A percentile compares a stretch with the other conserved stretches of the same genome.
phyloP scores from a whole-genome alignment of 805 yeast species.

The Hanseniaspora taiwanica region DNA sequence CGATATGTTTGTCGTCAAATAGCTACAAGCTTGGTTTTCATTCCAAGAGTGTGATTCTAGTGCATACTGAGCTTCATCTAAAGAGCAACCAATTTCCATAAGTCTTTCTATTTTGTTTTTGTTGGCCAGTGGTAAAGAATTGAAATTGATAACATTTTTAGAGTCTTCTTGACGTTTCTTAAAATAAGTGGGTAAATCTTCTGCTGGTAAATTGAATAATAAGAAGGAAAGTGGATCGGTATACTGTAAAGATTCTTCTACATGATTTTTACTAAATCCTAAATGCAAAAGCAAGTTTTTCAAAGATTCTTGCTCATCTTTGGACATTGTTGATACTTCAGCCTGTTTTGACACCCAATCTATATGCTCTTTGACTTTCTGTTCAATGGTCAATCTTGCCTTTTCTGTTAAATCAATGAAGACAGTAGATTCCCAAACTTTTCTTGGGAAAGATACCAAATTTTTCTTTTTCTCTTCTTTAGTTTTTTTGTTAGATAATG shows the following conservation, averaged over 20 bases:
- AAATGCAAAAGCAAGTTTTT: conserved; percentile 24
- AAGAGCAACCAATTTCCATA: conserved; percentile 55
- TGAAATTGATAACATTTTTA: conserved; percentile 39
- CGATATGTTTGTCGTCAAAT: conserved; percentile 29
- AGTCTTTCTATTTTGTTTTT: conserved; percentile 47
- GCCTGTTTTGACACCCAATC: conserved; percentile 31
- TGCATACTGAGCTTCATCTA: conserved; percentile 43
- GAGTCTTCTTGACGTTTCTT: conserved; percentile 44
- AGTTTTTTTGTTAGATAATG: conserved; percentile 1
- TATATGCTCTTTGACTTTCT: conserved; percentile 42
- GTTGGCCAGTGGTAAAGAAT: conserved; percentile 25
- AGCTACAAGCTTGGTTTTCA: conserved; percentile 38
- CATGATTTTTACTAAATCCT: conserved; percentile 65
- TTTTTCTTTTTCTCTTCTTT: not conserved
- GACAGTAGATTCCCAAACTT: conserved; percentile 60
- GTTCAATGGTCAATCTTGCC: conserved; percentile 49
- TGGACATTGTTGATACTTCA: conserved; percentile 2
- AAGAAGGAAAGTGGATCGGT: conserved; percentile 36
- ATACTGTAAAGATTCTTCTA: conserved; percentile 57
- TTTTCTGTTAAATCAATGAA: conserved; percentile 56
- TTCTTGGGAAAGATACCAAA: conserved; percentile 25
- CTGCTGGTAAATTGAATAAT: conserved; percentile 83
- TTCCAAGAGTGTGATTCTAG: conserved; percentile 29
- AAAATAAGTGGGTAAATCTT: conserved; percentile 67
- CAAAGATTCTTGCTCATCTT: conserved; percentile 11